Evolutionary conservation across 106 monocot genomes (phyloP), one percentile per base, ranked within the genome.

Genomic region (Platanthera guangdongensis): DNA sequence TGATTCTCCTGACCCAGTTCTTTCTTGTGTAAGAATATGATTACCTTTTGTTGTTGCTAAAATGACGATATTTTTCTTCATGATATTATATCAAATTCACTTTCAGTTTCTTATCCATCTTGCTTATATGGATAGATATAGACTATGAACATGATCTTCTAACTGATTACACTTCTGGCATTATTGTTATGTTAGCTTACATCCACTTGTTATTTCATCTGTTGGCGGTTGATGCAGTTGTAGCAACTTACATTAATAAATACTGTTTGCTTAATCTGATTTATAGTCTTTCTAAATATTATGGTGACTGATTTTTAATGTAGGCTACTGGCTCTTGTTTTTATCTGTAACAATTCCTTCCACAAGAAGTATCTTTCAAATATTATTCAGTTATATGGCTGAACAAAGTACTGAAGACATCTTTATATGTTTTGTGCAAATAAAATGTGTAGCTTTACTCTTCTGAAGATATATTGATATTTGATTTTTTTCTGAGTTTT

Each of bases 21-120:
- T 90, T 76, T 86, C 91, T 16, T 97, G 91, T 86, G 97, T 97
- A 91, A 91, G 95, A 75, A 13, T 47, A 14, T 81, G 6, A 54
- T 0, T 57, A 11, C 50, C 11, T 73, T 12, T 55, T 47, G 57
- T 32, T 59, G 16, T 22, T 47, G 39, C 39, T 39, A 39, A 39
- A 39, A 39, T 39, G 39, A 3, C 39, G 2, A 39, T 1, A 75
- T 75, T 71, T 32, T 39, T 14, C 50, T 22, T 53, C 45, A 7
- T 49, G 15, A 75, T 39, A 39, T 52, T 57, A 51, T 11, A 8
- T 28, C 4, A 72, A 72, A 52, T 32, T 28, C 15, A 11, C 57
- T 75, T 57, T 45, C 30, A 25, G 16, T 8, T 39, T 52, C 7
- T 57, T 50, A 19, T 52, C 52, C 51, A 28, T 45, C 14, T 64